These are phyloP conservation scores for Wallacemonas sp. DNA, from an alignment of 208 protist species.

Conservation along the genomic window DNA sequence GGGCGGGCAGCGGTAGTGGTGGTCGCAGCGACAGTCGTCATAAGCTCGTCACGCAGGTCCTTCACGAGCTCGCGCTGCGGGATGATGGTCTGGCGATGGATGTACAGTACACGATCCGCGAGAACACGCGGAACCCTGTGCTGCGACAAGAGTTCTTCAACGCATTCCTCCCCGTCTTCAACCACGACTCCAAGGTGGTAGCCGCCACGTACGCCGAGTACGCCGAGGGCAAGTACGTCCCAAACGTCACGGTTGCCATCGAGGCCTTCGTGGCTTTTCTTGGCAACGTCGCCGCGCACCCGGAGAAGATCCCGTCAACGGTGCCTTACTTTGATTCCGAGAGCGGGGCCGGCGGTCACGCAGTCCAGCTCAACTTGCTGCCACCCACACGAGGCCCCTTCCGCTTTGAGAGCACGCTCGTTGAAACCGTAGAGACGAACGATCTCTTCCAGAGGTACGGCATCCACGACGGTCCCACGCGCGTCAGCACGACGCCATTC, in stretches of 20 bases:
- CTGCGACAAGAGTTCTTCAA: slow-evolving; percentile 81
- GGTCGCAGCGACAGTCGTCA: slow-evolving; percentile 13
- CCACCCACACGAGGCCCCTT: slow-evolving; percentile 70
- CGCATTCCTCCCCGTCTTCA: slow-evolving; percentile 73
- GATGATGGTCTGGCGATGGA: slow-evolving; percentile 83
- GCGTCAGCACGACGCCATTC: slow-evolving; percentile 57
- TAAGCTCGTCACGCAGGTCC: slow-evolving; percentile 71
- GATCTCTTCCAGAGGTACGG: slow-evolving; percentile 66
- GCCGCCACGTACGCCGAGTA: slow-evolving; percentile 67
- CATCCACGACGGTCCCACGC: slow-evolving; percentile 64
- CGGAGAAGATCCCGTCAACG: slow-evolving; percentile 26
- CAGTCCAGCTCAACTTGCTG: slow-evolving; percentile 67
- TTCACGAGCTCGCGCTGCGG: slow-evolving; percentile 63
- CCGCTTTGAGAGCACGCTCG: slow-evolving; percentile 72
- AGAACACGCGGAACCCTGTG: slow-evolving; percentile 57
- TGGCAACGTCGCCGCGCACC: slow-evolving; percentile 35
- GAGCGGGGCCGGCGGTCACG: slow-evolving; percentile 29
- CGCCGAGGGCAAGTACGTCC: slow-evolving; percentile 78
- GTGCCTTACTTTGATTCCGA: slow-evolving; percentile 50
- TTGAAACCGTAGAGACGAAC: slow-evolving; percentile 69
- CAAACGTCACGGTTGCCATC: slow-evolving; percentile 77
- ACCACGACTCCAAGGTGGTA: slow-evolving; percentile 49
- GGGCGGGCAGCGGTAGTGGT: background rate
- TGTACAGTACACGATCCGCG: slow-evolving; percentile 69
- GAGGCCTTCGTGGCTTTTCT: slow-evolving; percentile 80